Percentiles rank a stretch among this genome's conserved stretches.
These are phyloP conservation scores for Chlamydomonas incerta DNA, from an alignment of 139 green algal genomes.

Conservation along the genomic window DNA sequence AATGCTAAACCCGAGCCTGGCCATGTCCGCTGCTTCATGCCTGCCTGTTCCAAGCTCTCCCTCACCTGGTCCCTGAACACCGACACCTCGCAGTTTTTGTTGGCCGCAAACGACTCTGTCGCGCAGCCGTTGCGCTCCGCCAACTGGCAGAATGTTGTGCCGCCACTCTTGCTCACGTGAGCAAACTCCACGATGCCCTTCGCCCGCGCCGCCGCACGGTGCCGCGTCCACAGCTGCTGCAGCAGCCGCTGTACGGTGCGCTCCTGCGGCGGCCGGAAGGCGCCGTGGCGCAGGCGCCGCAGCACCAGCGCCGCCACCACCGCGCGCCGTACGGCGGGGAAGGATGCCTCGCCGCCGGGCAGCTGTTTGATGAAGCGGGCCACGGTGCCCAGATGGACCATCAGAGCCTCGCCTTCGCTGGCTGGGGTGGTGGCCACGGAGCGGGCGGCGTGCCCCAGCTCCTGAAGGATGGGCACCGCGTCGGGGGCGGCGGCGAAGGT, in stretches of 20 bases:
- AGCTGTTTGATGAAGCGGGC: background rate
- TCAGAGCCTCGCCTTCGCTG: no score
- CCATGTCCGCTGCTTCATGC: no score
- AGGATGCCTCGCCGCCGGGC: background rate
- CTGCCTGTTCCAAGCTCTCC: no score
- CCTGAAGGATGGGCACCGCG: no score
- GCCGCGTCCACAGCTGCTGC: background rate
- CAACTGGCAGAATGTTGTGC: slow-evolving; percentile 23
- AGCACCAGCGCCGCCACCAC: slow-evolving; percentile 7
- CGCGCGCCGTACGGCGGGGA: background rate
- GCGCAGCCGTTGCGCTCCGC: slow-evolving; percentile 17
- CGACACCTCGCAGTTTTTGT: background rate
- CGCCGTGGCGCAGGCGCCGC: background rate
- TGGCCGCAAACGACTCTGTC: background rate
- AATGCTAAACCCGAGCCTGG: no score
- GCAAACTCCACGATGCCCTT: slow-evolving; percentile 13
- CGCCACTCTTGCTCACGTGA: slow-evolving; percentile 20
- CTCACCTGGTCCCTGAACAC: slow-evolving; percentile 15
- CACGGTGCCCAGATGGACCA: background rate
- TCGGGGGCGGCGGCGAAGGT: no score
- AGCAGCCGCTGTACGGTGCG: background rate
- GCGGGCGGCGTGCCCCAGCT: no score
- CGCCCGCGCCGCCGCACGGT: background rate
- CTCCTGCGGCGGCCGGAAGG: background rate
- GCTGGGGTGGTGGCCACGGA: no score